Conservation (phyloP, 139 green algal genomes). For the Coelastrella sp. region DNA sequence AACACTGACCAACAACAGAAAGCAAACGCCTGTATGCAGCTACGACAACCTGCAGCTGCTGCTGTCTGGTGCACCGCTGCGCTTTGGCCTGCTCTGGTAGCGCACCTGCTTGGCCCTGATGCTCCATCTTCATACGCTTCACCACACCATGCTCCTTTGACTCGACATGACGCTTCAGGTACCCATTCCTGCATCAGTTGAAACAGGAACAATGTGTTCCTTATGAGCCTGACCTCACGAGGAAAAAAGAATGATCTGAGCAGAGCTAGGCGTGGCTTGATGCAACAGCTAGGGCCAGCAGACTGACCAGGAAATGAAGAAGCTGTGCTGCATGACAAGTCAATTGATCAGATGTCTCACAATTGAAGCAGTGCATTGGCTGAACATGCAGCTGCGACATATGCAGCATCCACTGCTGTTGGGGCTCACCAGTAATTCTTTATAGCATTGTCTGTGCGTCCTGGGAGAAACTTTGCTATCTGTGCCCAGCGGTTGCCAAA, state of each 20-base stretch:
- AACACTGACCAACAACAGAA: not conserved
- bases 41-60: not conserved
- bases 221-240: not conserved
- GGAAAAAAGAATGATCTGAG: no score
- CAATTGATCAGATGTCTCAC: no score
- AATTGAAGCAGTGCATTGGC: no score
- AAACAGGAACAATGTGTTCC: no score
- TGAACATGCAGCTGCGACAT: no score
- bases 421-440: conserved; percentile 91
- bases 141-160: not conserved
- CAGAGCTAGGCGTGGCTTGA: not conserved
- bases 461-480: conserved; percentile 56
- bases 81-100: not conserved
- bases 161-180: conserved; percentile 42
- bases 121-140: conserved; percentile 46
- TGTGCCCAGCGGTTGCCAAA: conserved; percentile 64
- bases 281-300: not conserved
- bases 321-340: no score
- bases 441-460: conserved; percentile 73
- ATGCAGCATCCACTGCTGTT: conserved; percentile 50
- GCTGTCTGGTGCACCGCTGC: not conserved
- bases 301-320: no score
- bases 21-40: not conserved
- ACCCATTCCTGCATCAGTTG: conserved; percentile 37
- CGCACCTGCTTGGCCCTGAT: conserved; percentile 42